Evolutionary conservation across 1,284 basidiomycete species (phyloP).

Genomic region (Volvariella surrecta): DNA sequence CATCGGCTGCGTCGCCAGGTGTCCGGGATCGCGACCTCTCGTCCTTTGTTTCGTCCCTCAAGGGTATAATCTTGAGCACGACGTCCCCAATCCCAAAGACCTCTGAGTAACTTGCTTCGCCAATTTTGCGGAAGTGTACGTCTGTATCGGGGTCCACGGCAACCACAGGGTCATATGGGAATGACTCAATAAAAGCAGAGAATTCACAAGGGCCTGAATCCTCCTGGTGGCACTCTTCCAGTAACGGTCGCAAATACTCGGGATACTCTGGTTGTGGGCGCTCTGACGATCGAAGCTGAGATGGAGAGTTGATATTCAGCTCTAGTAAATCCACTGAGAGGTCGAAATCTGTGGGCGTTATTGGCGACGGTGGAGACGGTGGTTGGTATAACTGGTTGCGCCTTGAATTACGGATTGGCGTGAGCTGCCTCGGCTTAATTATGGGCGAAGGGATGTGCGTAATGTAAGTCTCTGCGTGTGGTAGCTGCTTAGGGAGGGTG

Average conservation of each 20-base stretch:
- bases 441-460: constrained; percentile 23
- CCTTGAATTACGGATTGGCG: constrained; percentile 39
- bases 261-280: constrained; percentile 25
- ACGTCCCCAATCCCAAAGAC: constrained; percentile 87
- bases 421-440: constrained; percentile 46
- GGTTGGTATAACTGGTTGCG: constrained; percentile 29
- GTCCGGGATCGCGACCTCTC: constrained; percentile 9
- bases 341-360: constrained; percentile 43
- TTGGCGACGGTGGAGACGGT: constrained; percentile 41
- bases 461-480: constrained; percentile 15
- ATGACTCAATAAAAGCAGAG: constrained; percentile 70
- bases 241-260: constrained; percentile 47
- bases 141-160: constrained; percentile 16
- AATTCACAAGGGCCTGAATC: constrained; percentile 55
- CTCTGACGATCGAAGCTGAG: constrained; percentile 8
- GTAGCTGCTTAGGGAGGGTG: constrained; percentile 4
- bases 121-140: constrained; percentile 69
- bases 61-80: constrained; percentile 83
- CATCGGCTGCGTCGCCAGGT: constrained; percentile 33
- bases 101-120: constrained; percentile 95
- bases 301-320: constrained; percentile 29
- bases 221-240: constrained; percentile 59
- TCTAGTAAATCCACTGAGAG: constrained; percentile 48
- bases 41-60: constrained; percentile 39
- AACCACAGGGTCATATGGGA: constrained; percentile 62